Percentiles rank a stretch among this genome's conserved stretches.
These are phyloP conservation scores for Triangularia setosa DNA, from an alignment of 2,329 filamentous ascomycete species.

Conservation along the genomic window DNA sequence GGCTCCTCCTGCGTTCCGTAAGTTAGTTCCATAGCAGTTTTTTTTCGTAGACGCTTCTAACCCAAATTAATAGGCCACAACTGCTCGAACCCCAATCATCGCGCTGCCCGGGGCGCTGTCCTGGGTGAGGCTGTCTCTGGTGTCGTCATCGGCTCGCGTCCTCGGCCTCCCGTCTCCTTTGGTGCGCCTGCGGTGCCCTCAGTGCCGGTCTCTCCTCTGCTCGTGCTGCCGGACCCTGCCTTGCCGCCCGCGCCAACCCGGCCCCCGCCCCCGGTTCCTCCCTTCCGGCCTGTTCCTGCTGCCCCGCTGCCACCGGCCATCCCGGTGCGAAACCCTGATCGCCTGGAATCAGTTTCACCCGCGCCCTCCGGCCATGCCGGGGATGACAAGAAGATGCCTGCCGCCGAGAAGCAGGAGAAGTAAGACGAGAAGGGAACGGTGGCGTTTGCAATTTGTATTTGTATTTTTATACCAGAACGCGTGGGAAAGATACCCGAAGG, in stretches of 20 bases:
- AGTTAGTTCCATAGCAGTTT: neutral
- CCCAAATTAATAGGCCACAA: neutral
- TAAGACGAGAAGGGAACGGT: neutral
- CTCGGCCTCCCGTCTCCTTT: neutral
- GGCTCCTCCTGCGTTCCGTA: constrained; percentile 1
- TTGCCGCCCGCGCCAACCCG: neutral
- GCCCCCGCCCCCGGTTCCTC: neutral
- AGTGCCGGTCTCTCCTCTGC: neutral
- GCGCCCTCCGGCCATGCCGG: neutral
- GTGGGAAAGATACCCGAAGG: neutral
- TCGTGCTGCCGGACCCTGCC: neutral
- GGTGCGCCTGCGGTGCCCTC: neutral
- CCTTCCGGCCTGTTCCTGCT: neutral
- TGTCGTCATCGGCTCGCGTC: neutral
- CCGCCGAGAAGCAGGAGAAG: neutral
- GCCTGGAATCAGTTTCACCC: neutral
- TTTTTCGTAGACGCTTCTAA: neutral
- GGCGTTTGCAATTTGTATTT: neutral
- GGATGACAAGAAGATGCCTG: neutral
- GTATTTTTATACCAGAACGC: neutral
- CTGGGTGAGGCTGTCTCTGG: neutral
- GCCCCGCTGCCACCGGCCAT: neutral
- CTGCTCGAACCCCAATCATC: neutral
- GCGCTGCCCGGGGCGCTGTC: neutral
- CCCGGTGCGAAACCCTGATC: neutral